phyloP scores from a whole-genome alignment of 1,139 yeast species.

The Williopsis jadinii region DNA sequence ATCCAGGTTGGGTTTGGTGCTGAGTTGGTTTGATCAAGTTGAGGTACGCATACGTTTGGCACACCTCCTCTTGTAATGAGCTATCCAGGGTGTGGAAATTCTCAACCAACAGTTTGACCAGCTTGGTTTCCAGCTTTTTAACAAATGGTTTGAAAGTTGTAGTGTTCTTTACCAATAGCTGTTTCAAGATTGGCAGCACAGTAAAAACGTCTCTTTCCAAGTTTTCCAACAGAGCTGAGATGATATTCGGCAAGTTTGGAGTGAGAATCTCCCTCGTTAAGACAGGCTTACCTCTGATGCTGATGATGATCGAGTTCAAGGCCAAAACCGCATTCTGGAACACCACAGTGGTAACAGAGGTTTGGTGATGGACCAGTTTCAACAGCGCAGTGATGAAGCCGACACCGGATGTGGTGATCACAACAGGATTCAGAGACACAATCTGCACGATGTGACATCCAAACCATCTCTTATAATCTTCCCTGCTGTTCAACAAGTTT shows the following conservation, averaged over 20 bases:
- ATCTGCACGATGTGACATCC: conserved; percentile 52
- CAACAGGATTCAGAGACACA: conserved; percentile 42
- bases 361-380: conserved; percentile 40
- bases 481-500: conserved; percentile 46
- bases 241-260: conserved; percentile 63
- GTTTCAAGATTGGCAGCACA: conserved; percentile 42
- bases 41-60: conserved; percentile 50
- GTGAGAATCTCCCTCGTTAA: conserved; percentile 79
- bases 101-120: conserved; percentile 32
- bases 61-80: conserved; percentile 35
- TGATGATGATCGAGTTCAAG: conserved; percentile 40
- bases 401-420: conserved; percentile 54
- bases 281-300: conserved; percentile 74
- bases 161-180: conserved; percentile 50
- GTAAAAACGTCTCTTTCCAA: conserved; percentile 30
- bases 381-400: conserved; percentile 48
- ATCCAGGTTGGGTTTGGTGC: conserved; percentile 25
- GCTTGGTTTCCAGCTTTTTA: conserved; percentile 45
- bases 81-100: conserved; percentile 32
- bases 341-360: conserved; percentile 23
- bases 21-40: conserved; percentile 52
- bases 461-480: conserved; percentile 47
- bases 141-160: conserved; percentile 81
- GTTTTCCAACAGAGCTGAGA: conserved; percentile 42
- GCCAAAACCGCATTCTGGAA: conserved; percentile 46